A percentile compares a stretch with the other conserved stretches of the same genome.
Conservation (phyloP, 2,329 filamentous ascomycete species). For the Neopestalotiopsis sp. region DNA sequence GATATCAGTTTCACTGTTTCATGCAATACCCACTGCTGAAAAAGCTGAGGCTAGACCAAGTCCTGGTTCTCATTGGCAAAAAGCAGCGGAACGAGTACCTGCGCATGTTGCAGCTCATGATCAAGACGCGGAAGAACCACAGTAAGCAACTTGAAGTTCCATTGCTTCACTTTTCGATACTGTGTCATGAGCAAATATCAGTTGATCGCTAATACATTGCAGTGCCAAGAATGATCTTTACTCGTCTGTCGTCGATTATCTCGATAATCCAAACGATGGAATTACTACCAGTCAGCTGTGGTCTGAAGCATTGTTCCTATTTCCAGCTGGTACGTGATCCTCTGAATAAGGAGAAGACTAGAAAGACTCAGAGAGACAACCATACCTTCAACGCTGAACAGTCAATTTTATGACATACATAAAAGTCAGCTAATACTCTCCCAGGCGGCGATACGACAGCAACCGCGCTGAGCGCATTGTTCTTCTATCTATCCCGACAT, state of each 20-base stretch:
- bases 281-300: not conserved
- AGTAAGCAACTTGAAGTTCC: not conserved
- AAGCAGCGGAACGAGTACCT: not conserved
- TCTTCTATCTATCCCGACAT: constrained; percentile 42
- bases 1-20: not conserved
- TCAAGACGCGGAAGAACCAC: constrained; percentile 20
- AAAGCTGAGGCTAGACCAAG: not conserved
- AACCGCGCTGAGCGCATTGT: constrained; percentile 35
- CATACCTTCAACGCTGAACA: too few relatives aligned
- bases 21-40: not conserved
- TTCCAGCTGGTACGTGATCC: constrained; percentile 10
- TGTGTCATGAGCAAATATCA: too few relatives aligned
- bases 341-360: too few relatives aligned
- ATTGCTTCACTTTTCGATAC: too few relatives aligned
- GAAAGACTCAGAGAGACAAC: too few relatives aligned
- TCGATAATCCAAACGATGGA: constrained; percentile 16
- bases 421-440: not conserved
- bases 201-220: too few relatives aligned
- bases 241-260: constrained; percentile 8
- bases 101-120: constrained; percentile 26
- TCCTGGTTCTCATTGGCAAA: not conserved
- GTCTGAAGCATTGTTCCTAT: constrained; percentile 15
- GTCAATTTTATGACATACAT: too few relatives aligned
- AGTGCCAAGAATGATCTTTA: constrained; percentile 24
- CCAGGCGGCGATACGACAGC: constrained; percentile 37